These are phyloP conservation scores for Populus hybrid DNA, from an alignment of 441 rosid genomes.

Conservation along the genomic window DNA sequence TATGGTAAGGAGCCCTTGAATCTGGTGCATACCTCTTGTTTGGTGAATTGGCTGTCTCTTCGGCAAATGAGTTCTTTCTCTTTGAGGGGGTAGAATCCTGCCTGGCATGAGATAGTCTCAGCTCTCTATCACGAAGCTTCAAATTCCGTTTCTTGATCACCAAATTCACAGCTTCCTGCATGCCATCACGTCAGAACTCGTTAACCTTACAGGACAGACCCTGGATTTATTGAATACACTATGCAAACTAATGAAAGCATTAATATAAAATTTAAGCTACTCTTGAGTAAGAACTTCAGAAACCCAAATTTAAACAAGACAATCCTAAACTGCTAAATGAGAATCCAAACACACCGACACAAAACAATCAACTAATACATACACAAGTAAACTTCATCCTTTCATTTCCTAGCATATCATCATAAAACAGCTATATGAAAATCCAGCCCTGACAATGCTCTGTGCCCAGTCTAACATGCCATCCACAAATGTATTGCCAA, in stretches of 20 bases:
- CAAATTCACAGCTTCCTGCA: conserved; percentile 77
- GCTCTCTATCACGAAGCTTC: conserved; percentile 75
- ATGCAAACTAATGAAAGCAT: neutral
- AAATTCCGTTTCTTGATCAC: conserved; percentile 54
- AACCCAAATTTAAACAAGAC: neutral
- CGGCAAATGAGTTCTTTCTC: conserved; percentile 46
- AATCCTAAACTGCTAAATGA: neutral
- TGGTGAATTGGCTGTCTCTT: conserved; percentile 31
- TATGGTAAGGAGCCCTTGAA: conserved; percentile 35
- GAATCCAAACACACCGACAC: neutral
- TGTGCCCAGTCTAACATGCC: neutral
- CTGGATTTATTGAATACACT: neutral
- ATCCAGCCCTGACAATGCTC: neutral
- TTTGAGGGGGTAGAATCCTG: conserved; percentile 62
- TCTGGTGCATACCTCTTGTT: conserved; percentile 43
- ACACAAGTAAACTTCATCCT: neutral
- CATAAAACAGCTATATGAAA: neutral
- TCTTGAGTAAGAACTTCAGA: neutral
- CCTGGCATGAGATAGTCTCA: conserved; percentile 59
- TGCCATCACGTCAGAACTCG: neutral
- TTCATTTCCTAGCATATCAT: neutral
- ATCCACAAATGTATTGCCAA: neutral
- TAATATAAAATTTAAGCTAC: neutral
- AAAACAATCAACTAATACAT: neutral
- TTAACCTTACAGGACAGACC: neutral